These are phyloP conservation scores for Dicorynia guianensis DNA, from an alignment of 306 rosid genomes.

Conservation along the genomic window DNA sequence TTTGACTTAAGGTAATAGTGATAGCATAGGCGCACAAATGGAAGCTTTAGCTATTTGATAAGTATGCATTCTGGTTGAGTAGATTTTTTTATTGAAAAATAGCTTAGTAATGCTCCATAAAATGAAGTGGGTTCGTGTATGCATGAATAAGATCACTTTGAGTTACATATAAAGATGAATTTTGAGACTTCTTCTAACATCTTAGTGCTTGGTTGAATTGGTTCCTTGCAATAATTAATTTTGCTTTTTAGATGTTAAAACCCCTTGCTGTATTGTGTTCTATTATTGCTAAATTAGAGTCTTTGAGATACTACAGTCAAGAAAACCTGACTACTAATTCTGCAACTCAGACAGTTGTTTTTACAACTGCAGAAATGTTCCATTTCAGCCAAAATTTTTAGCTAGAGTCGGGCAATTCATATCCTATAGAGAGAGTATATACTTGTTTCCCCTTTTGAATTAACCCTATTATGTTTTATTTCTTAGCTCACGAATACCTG, in stretches of 20 bases:
- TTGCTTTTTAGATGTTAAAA: constrained; percentile 8
- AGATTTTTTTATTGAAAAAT: background rate
- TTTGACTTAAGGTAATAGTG: constrained; percentile 68
- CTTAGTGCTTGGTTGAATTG: background rate
- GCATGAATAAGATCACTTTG: background rate
- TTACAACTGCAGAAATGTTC: background rate
- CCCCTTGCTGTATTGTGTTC: background rate
- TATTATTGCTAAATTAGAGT: background rate
- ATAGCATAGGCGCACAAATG: constrained; percentile 2
- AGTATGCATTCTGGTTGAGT: background rate
- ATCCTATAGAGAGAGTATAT: background rate
- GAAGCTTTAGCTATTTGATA: background rate
- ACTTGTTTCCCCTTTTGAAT: background rate
- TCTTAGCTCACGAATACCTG: background rate
- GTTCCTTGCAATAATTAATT: background rate
- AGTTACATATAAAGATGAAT: background rate
- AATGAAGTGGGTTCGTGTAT: constrained; percentile 13
- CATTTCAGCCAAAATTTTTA: background rate
- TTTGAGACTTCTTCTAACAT: background rate
- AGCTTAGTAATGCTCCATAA: constrained; percentile 8
- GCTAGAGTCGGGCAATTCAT: background rate
- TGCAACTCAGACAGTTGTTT: background rate
- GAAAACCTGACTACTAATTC: background rate
- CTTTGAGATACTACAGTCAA: background rate
- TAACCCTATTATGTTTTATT: background rate